phyloP scores from a whole-genome alignment of 1,284 basidiomycete species.

The Macrocystidia cucumis region DNA sequence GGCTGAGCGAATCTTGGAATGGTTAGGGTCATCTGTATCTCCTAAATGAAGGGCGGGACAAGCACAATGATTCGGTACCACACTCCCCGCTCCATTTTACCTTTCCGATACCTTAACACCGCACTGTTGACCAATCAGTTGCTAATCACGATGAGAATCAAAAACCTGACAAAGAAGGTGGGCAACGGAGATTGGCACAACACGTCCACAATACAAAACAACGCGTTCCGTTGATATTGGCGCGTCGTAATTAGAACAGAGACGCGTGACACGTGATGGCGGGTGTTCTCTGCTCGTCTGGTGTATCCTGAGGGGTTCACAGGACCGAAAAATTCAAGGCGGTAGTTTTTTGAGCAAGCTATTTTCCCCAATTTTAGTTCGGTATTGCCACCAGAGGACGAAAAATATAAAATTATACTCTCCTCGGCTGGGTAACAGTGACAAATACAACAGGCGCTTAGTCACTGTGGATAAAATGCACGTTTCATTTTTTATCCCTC shows the following conservation, averaged over 20 bases:
- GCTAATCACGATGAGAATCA: no score
- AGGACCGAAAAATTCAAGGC: neutral
- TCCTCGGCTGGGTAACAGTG: neutral
- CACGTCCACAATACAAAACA: neutral
- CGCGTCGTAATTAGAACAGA: slow-evolving; percentile 12
- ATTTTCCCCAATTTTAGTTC: no score
- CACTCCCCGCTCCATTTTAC: no score
- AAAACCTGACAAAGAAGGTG: no score
- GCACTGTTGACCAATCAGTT: no score
- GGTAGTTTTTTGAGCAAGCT: neutral
- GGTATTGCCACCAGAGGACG: no score
- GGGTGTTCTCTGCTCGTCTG: no score
- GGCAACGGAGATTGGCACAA: no score
- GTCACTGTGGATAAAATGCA: neutral
- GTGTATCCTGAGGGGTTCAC: slow-evolving; percentile 1
- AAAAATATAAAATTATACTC: neutral
- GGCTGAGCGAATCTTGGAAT: neutral
- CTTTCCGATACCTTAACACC: no score
- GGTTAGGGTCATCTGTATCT: no score
- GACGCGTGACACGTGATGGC: slow-evolving; percentile 13
- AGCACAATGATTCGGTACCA: no score
- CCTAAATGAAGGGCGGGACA: no score
- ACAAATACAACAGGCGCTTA: slow-evolving; percentile 1
- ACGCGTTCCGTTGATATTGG: slow-evolving; percentile 1
- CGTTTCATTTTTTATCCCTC: slow-evolving; percentile 2